Conservation (phyloP, 768 basidiomycete genomes). For the Ramaria sp. region DNA sequence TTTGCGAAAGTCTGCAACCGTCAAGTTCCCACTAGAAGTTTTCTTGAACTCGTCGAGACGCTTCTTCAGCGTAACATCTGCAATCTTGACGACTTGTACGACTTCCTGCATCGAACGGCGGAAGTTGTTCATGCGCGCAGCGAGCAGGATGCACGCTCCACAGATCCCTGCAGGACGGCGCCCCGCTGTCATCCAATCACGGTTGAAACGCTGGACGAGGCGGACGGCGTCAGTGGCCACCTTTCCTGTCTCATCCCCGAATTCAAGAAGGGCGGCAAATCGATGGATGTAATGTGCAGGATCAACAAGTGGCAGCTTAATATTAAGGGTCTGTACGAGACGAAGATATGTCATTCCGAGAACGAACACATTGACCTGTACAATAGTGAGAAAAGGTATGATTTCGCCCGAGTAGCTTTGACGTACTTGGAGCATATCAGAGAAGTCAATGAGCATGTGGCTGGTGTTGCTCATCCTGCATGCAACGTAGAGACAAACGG, state of each 20-base stretch:
- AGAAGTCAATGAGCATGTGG: conserved; percentile 98
- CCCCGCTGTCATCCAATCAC: conserved; percentile 96
- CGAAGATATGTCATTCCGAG: conserved; percentile 95
- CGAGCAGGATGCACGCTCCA: conserved; percentile 88
- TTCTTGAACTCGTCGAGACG: conserved; percentile 90
- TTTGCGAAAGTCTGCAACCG: conserved; percentile 79
- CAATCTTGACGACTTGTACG: conserved; percentile 97
- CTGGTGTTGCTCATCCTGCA: conserved; percentile 88
- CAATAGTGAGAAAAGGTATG: background rate
- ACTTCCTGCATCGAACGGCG: conserved; percentile 88
- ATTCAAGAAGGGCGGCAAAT: conserved; percentile 89
- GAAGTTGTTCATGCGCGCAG: conserved; percentile 98
- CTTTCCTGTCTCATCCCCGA: conserved; percentile 85
- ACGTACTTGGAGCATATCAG: conserved; percentile 80
- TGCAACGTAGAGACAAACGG: conserved; percentile 90
- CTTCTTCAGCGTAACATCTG: conserved; percentile 90
- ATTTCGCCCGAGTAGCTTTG: background rate
- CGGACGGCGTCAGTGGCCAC: conserved; percentile 91
- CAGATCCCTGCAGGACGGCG: conserved; percentile 96
- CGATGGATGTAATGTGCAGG: conserved; percentile 95
- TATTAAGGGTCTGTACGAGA: conserved; percentile 77
- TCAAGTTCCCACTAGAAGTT: conserved; percentile 76
- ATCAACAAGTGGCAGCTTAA: conserved; percentile 82
- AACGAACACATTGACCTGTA: conserved; percentile 92
- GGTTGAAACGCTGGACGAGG: conserved; percentile 86